Percentiles rank a stretch among this genome's conserved stretches.
Evolutionary conservation across 192 early-diverging fungal species (phyloP).

Genomic region (Coemansia sp.): DNA sequence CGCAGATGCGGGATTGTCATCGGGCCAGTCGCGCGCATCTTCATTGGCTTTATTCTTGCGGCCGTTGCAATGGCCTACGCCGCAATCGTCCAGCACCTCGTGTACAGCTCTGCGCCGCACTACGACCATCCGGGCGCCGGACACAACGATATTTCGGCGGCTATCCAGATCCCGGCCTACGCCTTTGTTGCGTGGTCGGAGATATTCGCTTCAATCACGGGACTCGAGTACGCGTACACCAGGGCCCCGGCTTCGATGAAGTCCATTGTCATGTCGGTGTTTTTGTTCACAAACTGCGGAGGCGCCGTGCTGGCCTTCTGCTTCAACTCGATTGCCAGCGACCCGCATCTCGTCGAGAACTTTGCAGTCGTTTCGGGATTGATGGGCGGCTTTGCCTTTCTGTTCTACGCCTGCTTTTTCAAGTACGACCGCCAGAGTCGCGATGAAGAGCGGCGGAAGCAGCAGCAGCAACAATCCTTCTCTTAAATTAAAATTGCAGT

Average conservation of each 20-base stretch:
- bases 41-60: slow-evolving; percentile 66
- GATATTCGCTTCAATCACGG: slow-evolving; percentile 71
- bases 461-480: neutral
- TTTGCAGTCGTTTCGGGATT: slow-evolving; percentile 21
- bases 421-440: slow-evolving; percentile 21
- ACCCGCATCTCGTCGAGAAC: slow-evolving; percentile 57
- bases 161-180: slow-evolving; percentile 61
- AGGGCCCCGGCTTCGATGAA: slow-evolving; percentile 65
- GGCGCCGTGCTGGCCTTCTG: slow-evolving; percentile 60
- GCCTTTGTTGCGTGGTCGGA: slow-evolving; percentile 65
- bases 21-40: slow-evolving; percentile 65
- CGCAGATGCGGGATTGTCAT: slow-evolving; percentile 55
- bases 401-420: slow-evolving; percentile 31
- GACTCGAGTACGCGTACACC: slow-evolving; percentile 69
- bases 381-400: slow-evolving; percentile 22
- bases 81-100: slow-evolving; percentile 61
- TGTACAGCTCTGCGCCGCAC: slow-evolving; percentile 61
- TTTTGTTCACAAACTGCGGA: slow-evolving; percentile 60
- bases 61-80: slow-evolving; percentile 62
- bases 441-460: neutral
- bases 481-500: neutral
- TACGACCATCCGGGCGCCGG: slow-evolving; percentile 51
- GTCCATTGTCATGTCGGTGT: slow-evolving; percentile 72
- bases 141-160: slow-evolving; percentile 61
- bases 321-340: slow-evolving; percentile 58